Percentiles rank a stretch among this genome's conserved stretches.
phyloP scores from a whole-genome alignment of 2,329 filamentous ascomycete species.

The Arachnopeziza araneosa region DNA sequence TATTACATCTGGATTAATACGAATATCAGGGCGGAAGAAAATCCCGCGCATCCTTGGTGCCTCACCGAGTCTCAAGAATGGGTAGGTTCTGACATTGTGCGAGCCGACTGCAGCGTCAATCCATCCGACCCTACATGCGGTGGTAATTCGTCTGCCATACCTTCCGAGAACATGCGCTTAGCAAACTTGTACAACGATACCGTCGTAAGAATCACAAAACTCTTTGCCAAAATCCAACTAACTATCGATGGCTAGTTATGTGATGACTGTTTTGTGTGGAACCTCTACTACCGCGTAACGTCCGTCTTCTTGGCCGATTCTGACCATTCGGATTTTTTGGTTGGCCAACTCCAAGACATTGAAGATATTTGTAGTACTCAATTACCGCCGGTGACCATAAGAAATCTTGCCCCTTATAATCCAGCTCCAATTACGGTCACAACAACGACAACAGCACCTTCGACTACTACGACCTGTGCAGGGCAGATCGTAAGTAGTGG shows the following conservation, averaged over 20 bases:
- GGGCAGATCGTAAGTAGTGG: no score
- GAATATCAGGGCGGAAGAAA: no score
- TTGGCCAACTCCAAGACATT: neutral
- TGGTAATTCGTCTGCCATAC: neutral
- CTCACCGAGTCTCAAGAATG: neutral
- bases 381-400: no score
- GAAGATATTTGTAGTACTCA: neutral
- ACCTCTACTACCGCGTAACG: neutral
- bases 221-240: no score
- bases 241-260: no score
- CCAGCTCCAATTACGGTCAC: no score
- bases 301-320: neutral
- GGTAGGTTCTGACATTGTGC: neutral
- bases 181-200: neutral
- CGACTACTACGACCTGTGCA: no score
- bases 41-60: neutral
- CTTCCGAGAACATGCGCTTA: neutral
- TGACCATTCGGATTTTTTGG: neutral
- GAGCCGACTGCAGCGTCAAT: neutral
- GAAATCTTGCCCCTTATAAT: no score
- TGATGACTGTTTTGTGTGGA: neutral
- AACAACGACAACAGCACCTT: no score
- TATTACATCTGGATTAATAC: no score
- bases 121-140: neutral
- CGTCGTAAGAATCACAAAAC: no score